Base-by-base conservation (phyloP, 768 basidiomycete genomes). In the Termitomyces eurrhizus region DNA sequence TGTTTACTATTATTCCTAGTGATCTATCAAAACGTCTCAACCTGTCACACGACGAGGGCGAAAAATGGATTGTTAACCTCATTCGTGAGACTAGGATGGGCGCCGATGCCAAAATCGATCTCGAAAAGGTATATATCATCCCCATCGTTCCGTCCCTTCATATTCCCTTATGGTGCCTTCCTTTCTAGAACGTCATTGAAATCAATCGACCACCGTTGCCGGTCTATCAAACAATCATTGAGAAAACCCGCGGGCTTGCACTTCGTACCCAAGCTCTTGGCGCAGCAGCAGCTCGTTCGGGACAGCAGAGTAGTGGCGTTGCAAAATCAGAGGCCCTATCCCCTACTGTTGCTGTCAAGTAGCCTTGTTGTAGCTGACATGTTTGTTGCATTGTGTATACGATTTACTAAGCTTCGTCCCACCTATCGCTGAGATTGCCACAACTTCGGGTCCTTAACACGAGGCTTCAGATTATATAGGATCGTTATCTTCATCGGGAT, bases 61-160 rank as follows among this genome's bases (percentile, higher is more conserved):
- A 99, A 72, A 96, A 96, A 69, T 99, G 96, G 96, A 96, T 98
- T 63, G 97, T 98, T 68, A 98, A 98, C 78, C 89, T 98, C 62
- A 97, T 98, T 68, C 87, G 97, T 37, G 97, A 98, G 75, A 96
- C 95, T 7, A 85, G 94, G 50, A 93, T 96, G 90, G 93, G 93
- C 14, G 89, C 92, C 1, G 96, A 98, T 67, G 96, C 96, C 55
- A 97, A 96, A 78, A 98, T 98, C 62, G 96, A 98, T 73, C 81
- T 98, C 32, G 94, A 95, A 74, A 94, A 96, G 81, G 94, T 92
- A 62, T 92, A 62, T 42, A 77, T 12, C 13, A 62, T 62, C 51
- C 14, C 21, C 12, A 57, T 52, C 51, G n/a, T 36, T 45, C 21
- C 26, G 26, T 18, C 18, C 37, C 37, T 52, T 52, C 36, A 45